These are phyloP conservation scores for Thelephora aurantiotincta DNA, from an alignment of 768 basidiomycete genomes.

Conservation along the genomic window DNA sequence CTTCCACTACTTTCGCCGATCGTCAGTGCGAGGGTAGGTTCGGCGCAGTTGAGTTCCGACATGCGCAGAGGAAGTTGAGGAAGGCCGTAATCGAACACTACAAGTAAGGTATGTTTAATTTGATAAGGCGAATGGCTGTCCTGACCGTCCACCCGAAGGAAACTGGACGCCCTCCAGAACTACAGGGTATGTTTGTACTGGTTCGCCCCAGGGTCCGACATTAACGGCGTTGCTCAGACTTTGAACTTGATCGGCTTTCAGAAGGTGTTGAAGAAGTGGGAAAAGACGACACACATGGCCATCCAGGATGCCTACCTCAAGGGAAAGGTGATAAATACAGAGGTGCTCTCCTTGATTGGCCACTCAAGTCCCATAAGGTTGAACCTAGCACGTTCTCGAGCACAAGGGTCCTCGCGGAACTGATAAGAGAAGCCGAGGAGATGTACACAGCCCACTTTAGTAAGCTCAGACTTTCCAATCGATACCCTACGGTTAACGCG, in stretches of 20 bases:
- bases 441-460: conserved; percentile 68
- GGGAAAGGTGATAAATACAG: conserved; percentile 41
- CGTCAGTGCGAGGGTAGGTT: too few relatives aligned
- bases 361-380: conserved; percentile 27
- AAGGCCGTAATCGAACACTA: conserved; percentile 79
- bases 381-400: conserved; percentile 56
- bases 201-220: neutral
- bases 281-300: conserved; percentile 62
- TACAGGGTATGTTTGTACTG: conserved; percentile 46
- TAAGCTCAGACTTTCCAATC: conserved; percentile 20
- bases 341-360: too few relatives aligned
- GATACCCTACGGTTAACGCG: neutral
- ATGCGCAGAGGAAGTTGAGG: conserved; percentile 77
- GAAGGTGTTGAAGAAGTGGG: conserved; percentile 78
- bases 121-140: neutral
- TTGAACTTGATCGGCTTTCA: conserved; percentile 85
- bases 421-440: conserved; percentile 68
- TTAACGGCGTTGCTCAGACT: conserved; percentile 27
- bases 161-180: conserved; percentile 74
- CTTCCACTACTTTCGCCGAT: too few relatives aligned
- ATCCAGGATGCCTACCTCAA: conserved; percentile 68
- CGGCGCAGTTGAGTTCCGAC: conserved; percentile 68
- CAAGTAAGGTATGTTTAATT: conserved; percentile 26
- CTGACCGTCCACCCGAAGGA: conserved; percentile 24
- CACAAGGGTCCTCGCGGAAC: conserved; percentile 38